Evolutionary conservation across 306 rosid genomes (phyloP).

Genomic region (Quercus engelmannii): DNA sequence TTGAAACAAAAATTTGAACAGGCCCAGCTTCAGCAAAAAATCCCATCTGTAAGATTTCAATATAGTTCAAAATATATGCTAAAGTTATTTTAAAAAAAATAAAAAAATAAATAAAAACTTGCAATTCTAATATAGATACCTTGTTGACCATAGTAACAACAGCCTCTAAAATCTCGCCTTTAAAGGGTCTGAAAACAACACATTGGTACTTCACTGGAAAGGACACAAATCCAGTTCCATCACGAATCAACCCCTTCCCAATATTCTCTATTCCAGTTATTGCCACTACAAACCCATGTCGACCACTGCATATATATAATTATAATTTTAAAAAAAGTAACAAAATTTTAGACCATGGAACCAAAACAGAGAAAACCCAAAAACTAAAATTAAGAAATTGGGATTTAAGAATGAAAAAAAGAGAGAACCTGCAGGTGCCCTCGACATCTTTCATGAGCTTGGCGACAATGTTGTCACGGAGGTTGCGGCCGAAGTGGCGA

Average conservation of each 20-base stretch:
- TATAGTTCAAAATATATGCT: conserved; percentile 1
- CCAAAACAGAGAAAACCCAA: neutral
- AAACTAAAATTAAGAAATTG: too few species aligned
- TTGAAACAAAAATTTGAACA: conserved; percentile 94
- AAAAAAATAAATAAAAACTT: neutral
- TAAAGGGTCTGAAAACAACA: conserved; percentile 94
- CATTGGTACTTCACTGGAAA: conserved; percentile 97
- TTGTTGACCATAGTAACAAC: conserved; percentile 97
- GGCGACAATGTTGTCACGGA: conserved; percentile 78
- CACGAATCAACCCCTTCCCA: conserved; percentile 87
- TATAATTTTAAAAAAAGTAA: too few species aligned
- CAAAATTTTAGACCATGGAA: too few species aligned
- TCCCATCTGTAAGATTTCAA: conserved; percentile 67
- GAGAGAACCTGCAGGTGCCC: conserved; percentile 82
- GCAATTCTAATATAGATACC: conserved; percentile 31
- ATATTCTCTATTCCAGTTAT: conserved; percentile 86
- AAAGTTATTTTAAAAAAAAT: too few species aligned
- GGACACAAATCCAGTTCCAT: conserved; percentile 92
- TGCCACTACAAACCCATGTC: conserved; percentile 96
- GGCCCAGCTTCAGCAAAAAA: conserved; percentile 99
- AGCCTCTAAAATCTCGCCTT: conserved; percentile 95
- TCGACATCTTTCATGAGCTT: conserved; percentile 99
- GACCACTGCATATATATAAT: conserved; percentile 50
- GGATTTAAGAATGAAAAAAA: neutral
- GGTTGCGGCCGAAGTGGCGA: conserved; percentile 88